Evolutionary conservation across 768 basidiomycete genomes (phyloP).

Genomic region (Lactarius evosmus): DNA sequence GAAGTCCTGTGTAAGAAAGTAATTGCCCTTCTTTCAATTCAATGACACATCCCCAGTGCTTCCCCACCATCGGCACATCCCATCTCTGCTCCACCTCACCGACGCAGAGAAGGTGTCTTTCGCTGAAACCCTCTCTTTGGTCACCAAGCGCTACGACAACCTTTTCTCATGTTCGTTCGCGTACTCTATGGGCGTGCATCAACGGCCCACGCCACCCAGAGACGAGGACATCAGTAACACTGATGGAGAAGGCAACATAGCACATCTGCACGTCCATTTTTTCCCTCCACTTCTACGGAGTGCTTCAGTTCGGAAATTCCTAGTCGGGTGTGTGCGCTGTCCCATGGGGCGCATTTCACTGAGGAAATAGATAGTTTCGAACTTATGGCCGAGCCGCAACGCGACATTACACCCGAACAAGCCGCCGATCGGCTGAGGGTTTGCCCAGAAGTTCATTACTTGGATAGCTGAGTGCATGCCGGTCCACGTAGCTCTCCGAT

Average conservation of each 20-base stretch:
- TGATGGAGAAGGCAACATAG: slow-evolving; percentile 44
- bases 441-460: slow-evolving; percentile 59
- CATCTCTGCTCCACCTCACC: slow-evolving; percentile 59
- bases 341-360: neutral
- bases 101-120: slow-evolving; percentile 58
- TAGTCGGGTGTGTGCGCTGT: slow-evolving; percentile 66
- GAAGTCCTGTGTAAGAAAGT: slow-evolving; percentile 62
- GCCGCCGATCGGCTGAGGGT: slow-evolving; percentile 65
- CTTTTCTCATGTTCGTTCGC: slow-evolving; percentile 84
- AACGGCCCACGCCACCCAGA: slow-evolving; percentile 57
- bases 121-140: slow-evolving; percentile 58
- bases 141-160: slow-evolving; percentile 72
- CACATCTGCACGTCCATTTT: slow-evolving; percentile 86
- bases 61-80: slow-evolving; percentile 73
- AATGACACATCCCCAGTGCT: slow-evolving; percentile 47
- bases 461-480: slow-evolving; percentile 25
- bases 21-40: slow-evolving; percentile 4
- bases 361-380: slow-evolving; percentile 59
- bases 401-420: slow-evolving; percentile 87
- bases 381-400: slow-evolving; percentile 84
- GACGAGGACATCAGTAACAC: slow-evolving; percentile 2
- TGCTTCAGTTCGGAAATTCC: slow-evolving; percentile 79
- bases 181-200: slow-evolving; percentile 93
- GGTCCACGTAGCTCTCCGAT: neutral
- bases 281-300: slow-evolving; percentile 79